Conservation (phyloP, 202 grass and related monocot species). For the Bolboschoenoplectus hybrid region DNA sequence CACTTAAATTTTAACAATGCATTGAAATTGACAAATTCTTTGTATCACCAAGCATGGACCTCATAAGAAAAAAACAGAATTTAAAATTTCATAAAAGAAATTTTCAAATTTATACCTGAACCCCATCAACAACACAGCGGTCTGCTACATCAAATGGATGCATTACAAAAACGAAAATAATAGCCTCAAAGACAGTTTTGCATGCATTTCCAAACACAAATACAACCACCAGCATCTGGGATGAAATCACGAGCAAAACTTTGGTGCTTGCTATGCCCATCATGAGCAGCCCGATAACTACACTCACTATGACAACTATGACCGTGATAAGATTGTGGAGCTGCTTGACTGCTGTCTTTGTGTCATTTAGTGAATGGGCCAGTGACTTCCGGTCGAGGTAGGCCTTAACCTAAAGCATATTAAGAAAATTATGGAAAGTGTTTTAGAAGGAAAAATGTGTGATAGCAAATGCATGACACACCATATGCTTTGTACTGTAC, state of each 20-base stretch:
- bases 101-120: constrained; percentile 58
- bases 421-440: constrained; percentile 39
- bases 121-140: constrained; percentile 84
- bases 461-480: background rate
- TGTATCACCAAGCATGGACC: constrained; percentile 13
- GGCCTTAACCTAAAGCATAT: constrained; percentile 70
- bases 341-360: constrained; percentile 92
- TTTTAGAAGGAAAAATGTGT: background rate
- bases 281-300: constrained; percentile 66
- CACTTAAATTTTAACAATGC: background rate
- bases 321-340: constrained; percentile 79
- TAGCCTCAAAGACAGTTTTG: constrained; percentile 89
- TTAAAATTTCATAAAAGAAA: constrained; percentile 7
- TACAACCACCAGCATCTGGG: constrained; percentile 81
- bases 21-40: background rate
- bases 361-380: constrained; percentile 92
- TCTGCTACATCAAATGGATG: constrained; percentile 97
- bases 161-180: constrained; percentile 99
- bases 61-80: constrained; percentile 13
- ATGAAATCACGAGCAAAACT: constrained; percentile 80
- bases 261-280: constrained; percentile 90
- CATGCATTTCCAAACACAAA: constrained; percentile 98
- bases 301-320: constrained; percentile 61
- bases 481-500: background rate
- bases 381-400: constrained; percentile 88